Base-by-base conservation (phyloP, 352 stramenopile species). In the Aphanomyces stellatus region DNA sequence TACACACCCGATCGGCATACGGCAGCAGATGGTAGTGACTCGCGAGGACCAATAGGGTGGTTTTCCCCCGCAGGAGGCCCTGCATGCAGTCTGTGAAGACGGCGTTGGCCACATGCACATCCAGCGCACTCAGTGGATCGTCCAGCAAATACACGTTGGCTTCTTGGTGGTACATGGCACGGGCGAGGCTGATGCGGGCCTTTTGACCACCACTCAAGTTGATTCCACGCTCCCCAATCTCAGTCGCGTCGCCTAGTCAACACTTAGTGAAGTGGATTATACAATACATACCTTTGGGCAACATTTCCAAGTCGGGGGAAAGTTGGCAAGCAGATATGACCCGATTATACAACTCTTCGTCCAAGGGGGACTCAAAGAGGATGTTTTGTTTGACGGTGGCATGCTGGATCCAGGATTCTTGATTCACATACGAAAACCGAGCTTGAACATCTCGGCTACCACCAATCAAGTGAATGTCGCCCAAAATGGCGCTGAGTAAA, bases 401-500 rank as follows among this genome's bases (percentile, higher is more conserved):
- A 75, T 99, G 99, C 65, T 98, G 84, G 56, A 99, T 98, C 69
- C 97, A 99, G 13, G 96, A 79, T 25, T 88, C 91, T 76, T 98
- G 95, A n/a, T 87, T 76, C 51, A 96, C 88, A 63, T 98, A 99
- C n/a, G 79, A 89, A 6, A 96, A 96, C 24, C 83, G 80, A 4
- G 97, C 74, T 10, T 69, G 66, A 1, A 94, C 79, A 22, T 35
- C 11, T 85, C 78, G 6, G 76, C 51, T 3, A 79, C 81, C 17
- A 73, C 75, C 28, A 75, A 65, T 1, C 75, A 77, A 55, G 11
- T 92, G 76, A 60, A 99, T 86, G 31, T 88, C 78, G 2, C 84
- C 84, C 13, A 88, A 49, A 33, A 91, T 81, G 15, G 80, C 81
- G 55, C 73, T 75, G 4, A 91, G 69, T 2, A 99, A 81, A 1